phyloP scores from a whole-genome alignment of 495 filamentous ascomycete species.

The Apiosordaria backusii region DNA sequence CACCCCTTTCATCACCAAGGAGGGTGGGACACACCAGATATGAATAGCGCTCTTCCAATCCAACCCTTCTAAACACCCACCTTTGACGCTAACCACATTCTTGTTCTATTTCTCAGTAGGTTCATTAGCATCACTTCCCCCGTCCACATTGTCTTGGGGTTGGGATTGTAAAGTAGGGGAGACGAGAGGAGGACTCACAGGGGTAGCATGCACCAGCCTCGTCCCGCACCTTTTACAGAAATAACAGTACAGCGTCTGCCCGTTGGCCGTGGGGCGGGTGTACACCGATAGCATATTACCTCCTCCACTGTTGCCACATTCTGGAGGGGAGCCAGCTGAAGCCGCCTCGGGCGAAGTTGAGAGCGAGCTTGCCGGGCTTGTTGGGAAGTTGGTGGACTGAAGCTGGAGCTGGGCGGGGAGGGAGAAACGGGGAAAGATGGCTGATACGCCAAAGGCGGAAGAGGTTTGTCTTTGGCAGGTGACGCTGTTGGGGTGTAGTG shows the following conservation, averaged over 20 bases:
- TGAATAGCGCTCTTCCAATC: slow-evolving; percentile 55
- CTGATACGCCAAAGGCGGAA: slow-evolving; percentile 64
- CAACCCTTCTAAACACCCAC: slow-evolving; percentile 57
- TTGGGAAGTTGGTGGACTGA: not conserved
- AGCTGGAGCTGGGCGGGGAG: slow-evolving; percentile 39
- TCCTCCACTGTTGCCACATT: not conserved
- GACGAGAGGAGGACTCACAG: slow-evolving; percentile 28
- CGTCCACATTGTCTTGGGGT: not conserved
- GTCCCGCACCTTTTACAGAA: slow-evolving; percentile 61
- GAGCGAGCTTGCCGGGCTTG: not conserved
- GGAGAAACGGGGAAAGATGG: slow-evolving; percentile 61
- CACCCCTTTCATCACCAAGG: not conserved
- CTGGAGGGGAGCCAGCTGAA: not conserved
- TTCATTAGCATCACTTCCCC: too few relatives aligned
- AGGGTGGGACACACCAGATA: slow-evolving; percentile 46
- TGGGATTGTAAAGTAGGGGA: not conserved
- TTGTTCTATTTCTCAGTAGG: slow-evolving; percentile 41
- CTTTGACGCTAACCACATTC: slow-evolving; percentile 56
- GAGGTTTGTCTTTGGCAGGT: slow-evolving; percentile 64
- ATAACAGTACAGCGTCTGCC: slow-evolving; percentile 49
- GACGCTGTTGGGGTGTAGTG: slow-evolving; percentile 15
- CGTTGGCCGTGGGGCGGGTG: slow-evolving; percentile 44
- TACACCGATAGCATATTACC: slow-evolving; percentile 44
- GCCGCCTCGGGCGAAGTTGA: not conserved
- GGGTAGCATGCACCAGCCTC: slow-evolving; percentile 53